phyloP scores from a whole-genome alignment of 2,329 filamentous ascomycete species.

The Alternaria gaisen region DNA sequence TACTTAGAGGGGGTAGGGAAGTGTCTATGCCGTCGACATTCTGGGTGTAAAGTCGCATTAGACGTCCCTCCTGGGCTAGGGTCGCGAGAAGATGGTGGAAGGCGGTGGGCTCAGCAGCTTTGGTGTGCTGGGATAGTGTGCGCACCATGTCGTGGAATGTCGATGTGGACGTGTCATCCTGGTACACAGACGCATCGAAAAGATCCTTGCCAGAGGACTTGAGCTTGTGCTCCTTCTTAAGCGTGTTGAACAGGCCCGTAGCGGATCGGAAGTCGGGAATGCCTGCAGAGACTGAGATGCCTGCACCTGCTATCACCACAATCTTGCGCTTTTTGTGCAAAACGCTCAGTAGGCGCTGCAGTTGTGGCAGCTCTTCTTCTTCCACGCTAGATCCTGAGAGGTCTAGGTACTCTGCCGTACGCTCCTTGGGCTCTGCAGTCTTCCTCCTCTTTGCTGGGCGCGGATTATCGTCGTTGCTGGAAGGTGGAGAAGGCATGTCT shows the following conservation, averaged over 20 bases:
- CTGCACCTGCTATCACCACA: conserved; percentile 93
- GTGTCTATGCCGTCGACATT: conserved; percentile 98
- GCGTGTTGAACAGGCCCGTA: conserved; percentile 84
- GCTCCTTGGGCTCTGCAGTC: conserved; percentile 64
- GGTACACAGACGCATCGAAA: conserved; percentile 97
- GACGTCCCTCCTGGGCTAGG: conserved; percentile 82
- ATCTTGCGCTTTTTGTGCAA: conserved; percentile 94
- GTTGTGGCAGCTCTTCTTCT: conserved; percentile 66
- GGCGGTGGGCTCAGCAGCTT: conserved; percentile 78
- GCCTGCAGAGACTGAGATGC: conserved; percentile 95
- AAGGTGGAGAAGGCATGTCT: conserved; percentile 54
- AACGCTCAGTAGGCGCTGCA: conserved; percentile 76
- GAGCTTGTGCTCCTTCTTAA: conserved; percentile 86
- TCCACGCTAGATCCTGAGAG: conserved; percentile 64
- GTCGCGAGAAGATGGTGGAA: conserved; percentile 96
- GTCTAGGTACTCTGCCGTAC: conserved; percentile 84
- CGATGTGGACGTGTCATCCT: conserved; percentile 84
- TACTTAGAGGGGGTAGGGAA: conserved; percentile 78
- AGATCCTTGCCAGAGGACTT: conserved; percentile 94
- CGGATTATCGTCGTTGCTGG: conserved; percentile 67
- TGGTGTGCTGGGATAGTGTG: conserved; percentile 80
- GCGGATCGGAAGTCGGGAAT: conserved; percentile 97
- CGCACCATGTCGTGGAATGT: conserved; percentile 98
- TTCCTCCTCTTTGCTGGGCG: conserved; percentile 80
- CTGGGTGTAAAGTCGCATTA: conserved; percentile 92